A percentile compares a stretch with the other conserved stretches of the same genome.
Evolutionary conservation across 331 rosid species (phyloP).

Genomic region (Dryas integrifolia): DNA sequence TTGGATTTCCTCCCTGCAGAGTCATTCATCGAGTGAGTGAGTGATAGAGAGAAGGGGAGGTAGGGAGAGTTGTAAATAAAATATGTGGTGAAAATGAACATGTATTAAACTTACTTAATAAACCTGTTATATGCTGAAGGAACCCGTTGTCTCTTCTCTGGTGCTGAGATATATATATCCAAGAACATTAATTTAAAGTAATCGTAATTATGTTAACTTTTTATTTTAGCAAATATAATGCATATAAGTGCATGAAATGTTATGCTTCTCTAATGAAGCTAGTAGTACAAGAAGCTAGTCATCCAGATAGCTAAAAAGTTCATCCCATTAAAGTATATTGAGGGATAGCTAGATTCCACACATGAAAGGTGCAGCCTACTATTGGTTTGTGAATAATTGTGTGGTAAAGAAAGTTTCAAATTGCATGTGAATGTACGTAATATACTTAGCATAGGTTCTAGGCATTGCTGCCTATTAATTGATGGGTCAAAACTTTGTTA

Average conservation of each 20-base stretch:
- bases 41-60: neutral
- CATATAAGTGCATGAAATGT: too few species aligned
- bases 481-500: slow-evolving; percentile 40
- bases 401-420: neutral
- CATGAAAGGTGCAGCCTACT: neutral
- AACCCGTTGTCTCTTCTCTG: slow-evolving; percentile 95
- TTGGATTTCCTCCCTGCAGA: slow-evolving; percentile 83
- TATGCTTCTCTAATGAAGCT: too few species aligned
- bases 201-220: too few species aligned
- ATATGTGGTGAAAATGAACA: neutral
- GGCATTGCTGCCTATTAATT: slow-evolving; percentile 45
- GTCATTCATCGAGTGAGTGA: neutral
- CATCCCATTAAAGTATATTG: neutral
- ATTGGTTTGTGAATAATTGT: neutral
- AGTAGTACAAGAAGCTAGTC: neutral
- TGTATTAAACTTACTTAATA: slow-evolving; percentile 66
- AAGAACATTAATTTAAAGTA: neutral
- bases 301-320: neutral
- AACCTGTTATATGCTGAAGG: slow-evolving; percentile 95
- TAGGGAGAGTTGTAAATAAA: slow-evolving; percentile 1
- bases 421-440: slow-evolving; percentile 8
- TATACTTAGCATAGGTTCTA: slow-evolving; percentile 14
- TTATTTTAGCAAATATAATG: too few species aligned
- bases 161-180: slow-evolving; percentile 53
- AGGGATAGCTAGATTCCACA: neutral